Evolutionary conservation across 2,329 filamentous ascomycete species (phyloP).

Genomic region (Paraphaeosphaeria sporulosa): DNA sequence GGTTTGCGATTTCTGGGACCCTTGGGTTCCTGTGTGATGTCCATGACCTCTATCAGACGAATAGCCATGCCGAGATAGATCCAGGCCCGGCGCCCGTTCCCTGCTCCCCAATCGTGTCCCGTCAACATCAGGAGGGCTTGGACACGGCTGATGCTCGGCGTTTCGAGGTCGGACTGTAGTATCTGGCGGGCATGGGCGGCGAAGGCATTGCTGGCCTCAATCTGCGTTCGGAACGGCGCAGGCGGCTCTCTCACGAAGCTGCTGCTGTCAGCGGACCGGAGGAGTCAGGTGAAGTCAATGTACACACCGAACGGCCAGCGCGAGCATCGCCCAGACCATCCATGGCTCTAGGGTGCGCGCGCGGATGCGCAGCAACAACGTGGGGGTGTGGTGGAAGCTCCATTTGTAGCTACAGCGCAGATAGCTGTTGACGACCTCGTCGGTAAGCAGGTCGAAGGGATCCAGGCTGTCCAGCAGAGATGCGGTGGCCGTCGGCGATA

Average conservation of each 20-base stretch:
- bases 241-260: conserved; percentile 50
- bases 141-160: conserved; percentile 49
- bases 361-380: conserved; percentile 47
- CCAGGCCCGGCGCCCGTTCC: conserved; percentile 51
- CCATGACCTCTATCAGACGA: conserved; percentile 51
- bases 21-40: conserved; percentile 47
- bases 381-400: conserved; percentile 53
- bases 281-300: neutral
- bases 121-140: conserved; percentile 54
- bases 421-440: conserved; percentile 53
- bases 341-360: conserved; percentile 48
- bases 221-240: conserved; percentile 45
- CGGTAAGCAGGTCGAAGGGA: conserved; percentile 49
- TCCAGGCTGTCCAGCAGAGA: conserved; percentile 43
- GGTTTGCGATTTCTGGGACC: conserved; percentile 39
- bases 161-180: conserved; percentile 50
- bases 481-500: conserved; percentile 36
- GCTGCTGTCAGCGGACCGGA: conserved; percentile 3
- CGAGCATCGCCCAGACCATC: conserved; percentile 53
- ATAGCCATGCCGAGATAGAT: conserved; percentile 54
- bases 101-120: conserved; percentile 57
- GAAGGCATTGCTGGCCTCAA: conserved; percentile 52
- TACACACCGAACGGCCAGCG: conserved; percentile 49
- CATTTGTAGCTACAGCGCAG: conserved; percentile 52
- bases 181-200: conserved; percentile 51